Evolutionary conservation across 371 early-diverging fungal species (phyloP).

Genomic region (Actinomortierella ambigua): DNA sequence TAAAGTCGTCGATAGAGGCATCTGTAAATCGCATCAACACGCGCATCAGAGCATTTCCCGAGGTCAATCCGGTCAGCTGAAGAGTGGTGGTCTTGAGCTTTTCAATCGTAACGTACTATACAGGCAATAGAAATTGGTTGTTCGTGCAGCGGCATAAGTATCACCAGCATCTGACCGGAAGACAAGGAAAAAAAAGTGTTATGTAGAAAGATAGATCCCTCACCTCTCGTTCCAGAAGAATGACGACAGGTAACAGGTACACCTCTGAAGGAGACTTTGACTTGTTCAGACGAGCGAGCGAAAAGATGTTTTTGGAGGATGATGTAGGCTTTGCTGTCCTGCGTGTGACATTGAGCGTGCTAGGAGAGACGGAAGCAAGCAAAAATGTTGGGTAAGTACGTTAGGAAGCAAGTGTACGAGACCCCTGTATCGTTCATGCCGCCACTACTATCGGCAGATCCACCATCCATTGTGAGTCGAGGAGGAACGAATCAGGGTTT

Average conservation of each 20-base stretch:
- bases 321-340: slow-evolving; percentile 29
- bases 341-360: slow-evolving; percentile 40
- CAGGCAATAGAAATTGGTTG: neutral
- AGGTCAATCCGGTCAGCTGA: slow-evolving; percentile 52
- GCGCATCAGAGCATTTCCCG: slow-evolving; percentile 58
- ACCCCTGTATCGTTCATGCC: no score
- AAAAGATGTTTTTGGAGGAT: slow-evolving; percentile 36
- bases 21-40: slow-evolving; percentile 52
- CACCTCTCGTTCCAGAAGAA: slow-evolving; percentile 43
- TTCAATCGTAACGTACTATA: slow-evolving; percentile 52
- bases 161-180: no score
- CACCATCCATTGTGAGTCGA: no score
- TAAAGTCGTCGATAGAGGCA: slow-evolving; percentile 49
- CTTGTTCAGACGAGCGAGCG: slow-evolving; percentile 32
- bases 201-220: no score
- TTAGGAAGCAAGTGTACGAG: no score
- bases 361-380: neutral
- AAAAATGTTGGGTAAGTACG: no score
- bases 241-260: slow-evolving; percentile 35
- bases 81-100: slow-evolving; percentile 54
- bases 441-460: no score
- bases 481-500: no score
- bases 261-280: slow-evolving; percentile 34
- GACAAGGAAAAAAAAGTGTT: no score
- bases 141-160: neutral